A percentile compares a stretch with the other conserved stretches of the same genome.
phyloP scores from a whole-genome alignment of 2,329 filamentous ascomycete genomes.

The Penicillium sp. region DNA sequence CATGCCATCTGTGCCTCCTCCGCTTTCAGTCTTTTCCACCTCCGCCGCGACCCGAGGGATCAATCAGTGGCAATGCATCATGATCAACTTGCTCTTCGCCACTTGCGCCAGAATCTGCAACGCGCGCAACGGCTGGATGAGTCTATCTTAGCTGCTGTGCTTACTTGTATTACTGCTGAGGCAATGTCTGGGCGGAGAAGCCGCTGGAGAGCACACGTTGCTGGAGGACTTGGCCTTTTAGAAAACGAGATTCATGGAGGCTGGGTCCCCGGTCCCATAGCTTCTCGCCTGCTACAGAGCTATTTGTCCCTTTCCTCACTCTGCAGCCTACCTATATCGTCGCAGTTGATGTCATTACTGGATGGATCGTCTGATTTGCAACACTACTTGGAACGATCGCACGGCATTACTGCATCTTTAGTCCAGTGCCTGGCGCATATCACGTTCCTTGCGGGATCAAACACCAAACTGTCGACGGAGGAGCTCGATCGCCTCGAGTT shows the following conservation, averaged over 20 bases:
- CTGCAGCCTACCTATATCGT: conserved; percentile 30
- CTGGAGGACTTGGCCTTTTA: conserved; percentile 25
- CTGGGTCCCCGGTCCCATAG: conserved; percentile 20
- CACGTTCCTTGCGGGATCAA: conserved; percentile 29
- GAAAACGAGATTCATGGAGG: conserved; percentile 25
- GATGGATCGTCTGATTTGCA: conserved; percentile 22
- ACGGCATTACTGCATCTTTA: conserved; percentile 32
- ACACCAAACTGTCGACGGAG: conserved; percentile 13
- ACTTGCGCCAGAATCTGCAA: conserved; percentile 28
- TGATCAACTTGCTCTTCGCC: conserved; percentile 32
- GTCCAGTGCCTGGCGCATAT: conserved; percentile 30
- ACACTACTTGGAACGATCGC: conserved; percentile 32
- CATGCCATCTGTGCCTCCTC: conserved; percentile 32
- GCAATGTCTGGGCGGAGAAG: conserved; percentile 31
- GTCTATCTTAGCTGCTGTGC: conserved; percentile 20
- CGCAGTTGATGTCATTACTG: conserved; percentile 23
- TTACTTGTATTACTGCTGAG: conserved; percentile 26
- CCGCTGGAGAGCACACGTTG: conserved; percentile 29
- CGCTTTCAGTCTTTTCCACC: conserved; percentile 29
- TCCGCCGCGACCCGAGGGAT: conserved; percentile 26
- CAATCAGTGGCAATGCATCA: conserved; percentile 33
- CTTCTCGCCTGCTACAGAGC: conserved; percentile 28
- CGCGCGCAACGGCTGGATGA: conserved; percentile 20
- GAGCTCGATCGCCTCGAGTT: conserved; percentile 36
- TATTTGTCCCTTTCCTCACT: conserved; percentile 34